Percentiles rank a stretch among this genome's conserved stretches.
Evolutionary conservation across 768 basidiomycete genomes (phyloP).

Genomic region (Rhodotorula babjevae): DNA sequence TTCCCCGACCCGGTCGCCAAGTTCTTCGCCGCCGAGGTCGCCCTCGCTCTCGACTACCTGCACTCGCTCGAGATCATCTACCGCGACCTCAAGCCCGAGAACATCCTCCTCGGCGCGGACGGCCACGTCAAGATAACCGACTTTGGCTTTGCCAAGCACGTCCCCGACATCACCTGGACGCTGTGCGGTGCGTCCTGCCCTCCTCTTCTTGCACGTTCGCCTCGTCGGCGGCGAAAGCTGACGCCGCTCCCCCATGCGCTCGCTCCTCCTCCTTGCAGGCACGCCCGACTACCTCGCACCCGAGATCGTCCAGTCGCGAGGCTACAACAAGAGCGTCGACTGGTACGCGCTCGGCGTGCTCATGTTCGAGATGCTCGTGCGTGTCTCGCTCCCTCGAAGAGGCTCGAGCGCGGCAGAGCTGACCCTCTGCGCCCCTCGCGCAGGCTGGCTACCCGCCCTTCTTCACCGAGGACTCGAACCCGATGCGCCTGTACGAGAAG

Average conservation of each 20-base stretch:
- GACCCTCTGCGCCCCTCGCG: too few species aligned
- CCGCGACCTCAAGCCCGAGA: constrained; percentile 84
- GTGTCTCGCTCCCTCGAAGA: neutral
- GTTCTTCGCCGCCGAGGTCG: constrained; percentile 94
- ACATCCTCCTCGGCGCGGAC: constrained; percentile 44
- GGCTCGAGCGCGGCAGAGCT: neutral
- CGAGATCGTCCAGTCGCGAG: constrained; percentile 95
- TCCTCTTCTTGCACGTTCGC: neutral
- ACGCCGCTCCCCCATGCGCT: neutral
- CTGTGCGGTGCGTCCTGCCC: constrained; percentile 55
- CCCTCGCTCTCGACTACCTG: constrained; percentile 89
- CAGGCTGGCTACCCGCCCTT: constrained; percentile 65
- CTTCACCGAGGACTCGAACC: constrained; percentile 78
- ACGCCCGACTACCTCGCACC: constrained; percentile 96
- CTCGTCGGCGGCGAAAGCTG: neutral
- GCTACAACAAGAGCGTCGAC: constrained; percentile 96
- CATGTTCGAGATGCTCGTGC: constrained; percentile 94
- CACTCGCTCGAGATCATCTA: constrained; percentile 98
- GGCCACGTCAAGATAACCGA: constrained; percentile 95
- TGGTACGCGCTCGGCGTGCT: constrained; percentile 99
- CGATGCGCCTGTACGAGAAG: constrained; percentile 97
- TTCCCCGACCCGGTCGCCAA: constrained; percentile 97
- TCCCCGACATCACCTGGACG: constrained; percentile 98
- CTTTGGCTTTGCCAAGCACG: constrained; percentile 91
- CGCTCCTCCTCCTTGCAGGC: constrained; percentile 47